Conservation (phyloP, 169 alveolate genomes). For the Eimeria falciformis region DNA sequence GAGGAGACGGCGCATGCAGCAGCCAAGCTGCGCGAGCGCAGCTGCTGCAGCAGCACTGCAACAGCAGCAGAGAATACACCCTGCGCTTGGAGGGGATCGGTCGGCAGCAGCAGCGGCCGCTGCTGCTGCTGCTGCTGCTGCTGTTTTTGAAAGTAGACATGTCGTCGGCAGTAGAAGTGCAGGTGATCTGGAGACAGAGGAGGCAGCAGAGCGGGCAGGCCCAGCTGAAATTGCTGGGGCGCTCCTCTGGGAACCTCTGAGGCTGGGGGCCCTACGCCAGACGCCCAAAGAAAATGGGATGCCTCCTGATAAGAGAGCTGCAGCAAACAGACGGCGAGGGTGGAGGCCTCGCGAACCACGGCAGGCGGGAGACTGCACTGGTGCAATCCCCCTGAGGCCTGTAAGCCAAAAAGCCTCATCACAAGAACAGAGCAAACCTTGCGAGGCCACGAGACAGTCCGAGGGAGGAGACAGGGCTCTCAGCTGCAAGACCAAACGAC, state of each 20-base stretch:
- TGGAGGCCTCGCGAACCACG: slow-evolving; percentile 44
- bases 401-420: too few species aligned
- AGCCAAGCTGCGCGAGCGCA: slow-evolving; percentile 71
- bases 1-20: slow-evolving; percentile 56
- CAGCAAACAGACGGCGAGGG: slow-evolving; percentile 53
- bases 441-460: too few species aligned
- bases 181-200: slow-evolving; percentile 47
- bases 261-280: neutral
- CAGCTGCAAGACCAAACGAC: too few species aligned
- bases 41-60: slow-evolving; percentile 52
- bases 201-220: slow-evolving; percentile 67
- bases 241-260: neutral
- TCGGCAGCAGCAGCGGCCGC: slow-evolving; percentile 3
- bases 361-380: neutral
- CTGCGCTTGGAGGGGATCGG: slow-evolving; percentile 34
- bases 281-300: neutral
- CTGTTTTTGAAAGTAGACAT: slow-evolving; percentile 14
- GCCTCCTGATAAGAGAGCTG: slow-evolving; percentile 29
- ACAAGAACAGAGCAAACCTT: too few species aligned
- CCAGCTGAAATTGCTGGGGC: neutral
- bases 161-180: slow-evolving; percentile 3
- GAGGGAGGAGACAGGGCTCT: too few species aligned
- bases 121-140: slow-evolving; percentile 32
- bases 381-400: slow-evolving; percentile 2
- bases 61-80: slow-evolving; percentile 66